Conservation (phyloP, 768 basidiomycete genomes). For the Ramaria sp. region DNA sequence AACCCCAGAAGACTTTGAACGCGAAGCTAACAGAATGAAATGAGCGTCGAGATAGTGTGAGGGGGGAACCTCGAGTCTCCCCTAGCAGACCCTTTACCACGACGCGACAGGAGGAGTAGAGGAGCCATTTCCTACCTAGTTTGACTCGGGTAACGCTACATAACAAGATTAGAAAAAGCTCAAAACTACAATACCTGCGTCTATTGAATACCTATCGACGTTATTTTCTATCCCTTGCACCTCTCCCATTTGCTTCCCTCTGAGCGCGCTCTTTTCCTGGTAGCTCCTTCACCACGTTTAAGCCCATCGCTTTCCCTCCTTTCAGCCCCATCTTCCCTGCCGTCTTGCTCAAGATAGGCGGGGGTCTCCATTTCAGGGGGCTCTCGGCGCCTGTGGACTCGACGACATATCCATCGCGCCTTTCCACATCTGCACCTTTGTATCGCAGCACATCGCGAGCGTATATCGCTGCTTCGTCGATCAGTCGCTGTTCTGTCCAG, state of each 20-base stretch:
- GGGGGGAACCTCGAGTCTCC: too few relatives aligned
- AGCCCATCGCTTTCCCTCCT: conserved; percentile 17
- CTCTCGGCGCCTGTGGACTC: conserved; percentile 13
- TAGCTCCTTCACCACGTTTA: conserved; percentile 18
- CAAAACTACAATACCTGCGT: too few relatives aligned
- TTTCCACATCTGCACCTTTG: conserved; percentile 27
- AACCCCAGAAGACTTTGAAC: not conserved
- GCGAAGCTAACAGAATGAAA: too few relatives aligned
- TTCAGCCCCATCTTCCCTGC: conserved; percentile 42
- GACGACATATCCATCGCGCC: conserved; percentile 14
- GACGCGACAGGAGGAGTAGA: too few relatives aligned
- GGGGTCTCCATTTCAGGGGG: conserved; percentile 16
- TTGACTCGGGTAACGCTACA: too few relatives aligned
- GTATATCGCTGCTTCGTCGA: conserved; percentile 27
- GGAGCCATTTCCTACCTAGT: too few relatives aligned
- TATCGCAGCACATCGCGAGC: conserved; percentile 16
- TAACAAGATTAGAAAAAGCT: too few relatives aligned
- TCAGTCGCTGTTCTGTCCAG: conserved; percentile 30
- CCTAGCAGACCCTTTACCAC: too few relatives aligned
- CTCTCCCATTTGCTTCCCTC: too few relatives aligned
- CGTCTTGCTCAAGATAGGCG: conserved; percentile 30
- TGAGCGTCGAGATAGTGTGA: too few relatives aligned
- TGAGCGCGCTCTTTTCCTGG: conserved; percentile 8
- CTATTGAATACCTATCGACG: too few relatives aligned
- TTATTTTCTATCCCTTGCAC: too few relatives aligned